Base-by-base conservation (phyloP, 768 basidiomycete species). In the Chlorophyllum brunneum region DNA sequence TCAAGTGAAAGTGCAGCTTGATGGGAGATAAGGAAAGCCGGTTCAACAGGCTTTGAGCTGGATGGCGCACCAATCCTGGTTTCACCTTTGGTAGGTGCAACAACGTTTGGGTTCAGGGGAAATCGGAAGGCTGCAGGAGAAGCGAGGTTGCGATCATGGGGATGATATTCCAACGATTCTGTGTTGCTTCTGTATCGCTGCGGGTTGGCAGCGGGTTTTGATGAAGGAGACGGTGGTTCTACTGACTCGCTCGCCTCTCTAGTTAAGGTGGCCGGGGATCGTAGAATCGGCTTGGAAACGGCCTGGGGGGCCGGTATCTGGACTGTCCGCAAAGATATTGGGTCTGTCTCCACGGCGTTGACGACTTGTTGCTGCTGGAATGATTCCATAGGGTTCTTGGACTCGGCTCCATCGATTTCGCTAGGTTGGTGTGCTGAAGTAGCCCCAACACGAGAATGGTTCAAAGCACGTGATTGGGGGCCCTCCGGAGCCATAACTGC, bases 1-100 rank as follows among this genome's bases (percentile, higher is more conserved):
- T 85, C 83, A 18, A 84, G 64, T 0, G 83, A 85, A 57, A 73
- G 74, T 11, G 81, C 79, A 31, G 80, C 74, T 55, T 78, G 83
- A 62, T 81, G 82, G n/a, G 69, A 58, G 48, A 58, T 67, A 16
- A 69, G 65, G 4, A 69, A 68, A 36, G 55, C 51, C 15, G 57
- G 56, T 15, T 53, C 51, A 10, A 20, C 2, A 9, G 37, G 26
- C 37, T 40, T 53, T 3, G 51, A 20, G 18, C 18, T n/a, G 16
- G 18, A 10, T n/a, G 23, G 4, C 16, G 27, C 2, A n/a, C 9
- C 15, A 10, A 20, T 20, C n/a, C 13, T 37, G 9, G 13, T 22
- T 30, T 38, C 51, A 61, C 52, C 11, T 29, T 39, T 36, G 26
- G 7, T 10, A 10, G 18, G 23, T 15, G 27, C 22, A 18, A 23